A percentile compares a stretch with the other conserved stretches of the same genome.
Conservation (phyloP, 495 filamentous ascomycete species). For the Penicillium simplicissimum region DNA sequence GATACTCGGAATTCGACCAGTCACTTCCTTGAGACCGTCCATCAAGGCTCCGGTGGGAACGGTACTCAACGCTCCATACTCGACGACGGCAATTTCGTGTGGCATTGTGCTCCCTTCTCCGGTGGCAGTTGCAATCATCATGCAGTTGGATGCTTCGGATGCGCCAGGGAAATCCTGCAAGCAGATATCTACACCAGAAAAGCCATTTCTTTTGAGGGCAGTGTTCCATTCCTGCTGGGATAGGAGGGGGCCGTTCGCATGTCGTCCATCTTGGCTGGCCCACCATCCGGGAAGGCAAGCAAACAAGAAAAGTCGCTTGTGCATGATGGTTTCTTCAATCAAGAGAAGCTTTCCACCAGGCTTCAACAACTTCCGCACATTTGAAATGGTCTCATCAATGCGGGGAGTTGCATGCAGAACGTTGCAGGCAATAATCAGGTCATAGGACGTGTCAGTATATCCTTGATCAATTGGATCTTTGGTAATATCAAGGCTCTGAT, state of each 20-base stretch:
- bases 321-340: constrained; percentile 30
- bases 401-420: constrained; percentile 54
- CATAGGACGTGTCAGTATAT: constrained; percentile 46
- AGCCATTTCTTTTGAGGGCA: constrained; percentile 27
- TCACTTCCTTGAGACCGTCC: constrained; percentile 14
- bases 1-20: constrained; percentile 12
- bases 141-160: constrained; percentile 24
- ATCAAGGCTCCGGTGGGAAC: constrained; percentile 16
- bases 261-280: constrained; percentile 26
- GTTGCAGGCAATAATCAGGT: constrained; percentile 53
- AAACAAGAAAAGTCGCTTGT: constrained; percentile 29
- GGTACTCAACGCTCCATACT: constrained; percentile 15
- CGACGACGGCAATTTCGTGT: constrained; percentile 28
- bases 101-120: constrained; percentile 11
- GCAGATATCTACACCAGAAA: constrained; percentile 28
- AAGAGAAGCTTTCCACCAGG: constrained; percentile 31
- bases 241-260: constrained; percentile 25
- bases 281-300: constrained; percentile 35
- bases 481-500: constrained; percentile 50
- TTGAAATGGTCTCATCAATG: constrained; percentile 47
- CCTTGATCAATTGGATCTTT: constrained; percentile 46
- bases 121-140: constrained; percentile 27
- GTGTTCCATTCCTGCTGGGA: constrained; percentile 24
- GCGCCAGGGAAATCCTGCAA: constrained; percentile 28
- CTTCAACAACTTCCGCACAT: constrained; percentile 40